Percentiles rank a stretch among this genome's conserved stretches.
Conservation (phyloP, 2,329 filamentous ascomycete species). For the Colletotrichum orchidophilum region DNA sequence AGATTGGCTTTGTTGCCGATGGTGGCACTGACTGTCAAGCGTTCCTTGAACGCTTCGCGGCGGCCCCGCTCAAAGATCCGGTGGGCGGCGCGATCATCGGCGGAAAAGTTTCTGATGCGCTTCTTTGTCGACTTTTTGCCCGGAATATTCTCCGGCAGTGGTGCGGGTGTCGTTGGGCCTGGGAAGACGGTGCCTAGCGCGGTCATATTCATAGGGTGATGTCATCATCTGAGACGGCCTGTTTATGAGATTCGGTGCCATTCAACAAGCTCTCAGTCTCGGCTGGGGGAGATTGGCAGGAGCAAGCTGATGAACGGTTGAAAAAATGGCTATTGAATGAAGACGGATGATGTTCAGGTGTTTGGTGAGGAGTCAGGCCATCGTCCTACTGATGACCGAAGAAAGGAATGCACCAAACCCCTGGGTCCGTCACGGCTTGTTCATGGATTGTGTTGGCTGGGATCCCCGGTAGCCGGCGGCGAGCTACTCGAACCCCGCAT, state of each 20-base stretch:
- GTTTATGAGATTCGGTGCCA: not conserved
- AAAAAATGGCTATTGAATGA: not conserved
- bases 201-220: slow-evolving; percentile 12
- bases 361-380: slow-evolving; percentile 8
- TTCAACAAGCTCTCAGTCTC: not conserved
- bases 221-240: not conserved
- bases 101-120: slow-evolving; percentile 49
- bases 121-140: slow-evolving; percentile 40
- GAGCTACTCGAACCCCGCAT: not conserved
- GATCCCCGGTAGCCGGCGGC: not conserved
- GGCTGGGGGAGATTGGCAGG: too few species aligned
- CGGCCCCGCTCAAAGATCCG: slow-evolving; percentile 51
- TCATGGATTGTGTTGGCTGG: not conserved
- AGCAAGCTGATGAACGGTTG: too few species aligned
- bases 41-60: slow-evolving; percentile 52
- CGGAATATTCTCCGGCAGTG: not conserved
- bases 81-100: slow-evolving; percentile 51
- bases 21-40: slow-evolving; percentile 47
- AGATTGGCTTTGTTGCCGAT: too few species aligned
- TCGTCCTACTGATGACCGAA: slow-evolving; percentile 15
- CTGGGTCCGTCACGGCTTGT: slow-evolving; percentile 8
- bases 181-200: not conserved
- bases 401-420: not conserved
- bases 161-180: slow-evolving; percentile 5
- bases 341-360: not conserved